These are phyloP conservation scores for Epichloe uncinata DNA, from an alignment of 2,329 filamentous ascomycete species.

Conservation along the genomic window DNA sequence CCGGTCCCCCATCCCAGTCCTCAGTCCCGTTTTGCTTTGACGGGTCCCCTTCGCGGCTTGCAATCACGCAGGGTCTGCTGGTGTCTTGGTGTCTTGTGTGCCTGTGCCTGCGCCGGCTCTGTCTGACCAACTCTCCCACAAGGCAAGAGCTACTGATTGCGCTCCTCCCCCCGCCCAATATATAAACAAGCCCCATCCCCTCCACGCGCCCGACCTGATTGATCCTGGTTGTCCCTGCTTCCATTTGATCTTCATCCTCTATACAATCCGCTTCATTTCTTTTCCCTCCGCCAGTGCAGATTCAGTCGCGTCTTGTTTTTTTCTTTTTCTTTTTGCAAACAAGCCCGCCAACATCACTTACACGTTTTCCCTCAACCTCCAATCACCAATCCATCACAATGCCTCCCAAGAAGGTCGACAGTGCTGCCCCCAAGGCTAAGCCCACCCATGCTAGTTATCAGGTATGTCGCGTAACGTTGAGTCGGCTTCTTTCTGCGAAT, in stretches of 20 bases:
- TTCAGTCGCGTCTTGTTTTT: conserved; percentile 13
- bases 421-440: conserved; percentile 30
- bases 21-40: neutral
- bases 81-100: neutral
- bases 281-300: conserved; percentile 11
- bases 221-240: conserved; percentile 20
- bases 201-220: conserved; percentile 38
- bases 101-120: neutral
- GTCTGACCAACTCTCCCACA: neutral
- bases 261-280: conserved; percentile 12
- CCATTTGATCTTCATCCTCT: conserved; percentile 9
- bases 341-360: conserved; percentile 1
- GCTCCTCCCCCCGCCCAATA: conserved; percentile 41
- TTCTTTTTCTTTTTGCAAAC: neutral
- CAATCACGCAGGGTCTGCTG: neutral
- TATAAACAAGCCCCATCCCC: conserved; percentile 45
- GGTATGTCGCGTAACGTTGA: conserved; percentile 26
- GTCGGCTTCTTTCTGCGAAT: neutral
- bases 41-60: neutral
- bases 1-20: neutral
- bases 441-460: conserved; percentile 45
- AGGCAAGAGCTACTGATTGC: conserved; percentile 35
- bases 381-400: conserved; percentile 28
- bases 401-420: conserved; percentile 46
- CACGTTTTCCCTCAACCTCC: conserved; percentile 7